Conservation (phyloP, 305 asterid species). For the Solanum hybrid region DNA sequence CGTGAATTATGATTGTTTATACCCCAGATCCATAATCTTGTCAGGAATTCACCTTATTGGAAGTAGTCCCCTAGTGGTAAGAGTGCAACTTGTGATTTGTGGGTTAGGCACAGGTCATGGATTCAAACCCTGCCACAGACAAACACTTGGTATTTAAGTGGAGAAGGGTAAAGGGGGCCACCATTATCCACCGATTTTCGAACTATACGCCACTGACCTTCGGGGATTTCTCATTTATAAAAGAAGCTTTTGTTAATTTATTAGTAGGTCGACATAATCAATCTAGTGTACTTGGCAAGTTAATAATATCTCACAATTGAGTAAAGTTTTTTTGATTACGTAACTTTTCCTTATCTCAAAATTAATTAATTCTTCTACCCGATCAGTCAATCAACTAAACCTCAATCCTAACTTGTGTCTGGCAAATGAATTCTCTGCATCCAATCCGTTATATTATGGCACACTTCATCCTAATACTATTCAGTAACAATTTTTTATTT, state of each 20-base stretch:
- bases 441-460: not conserved
- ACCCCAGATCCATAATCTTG: not conserved
- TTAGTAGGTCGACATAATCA: not conserved
- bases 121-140: not conserved
- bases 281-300: not conserved
- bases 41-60: not conserved
- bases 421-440: not conserved
- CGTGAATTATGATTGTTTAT: not conserved
- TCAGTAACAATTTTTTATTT: not conserved
- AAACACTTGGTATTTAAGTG: not conserved
- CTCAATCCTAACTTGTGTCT: not conserved
- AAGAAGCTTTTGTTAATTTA: not conserved
- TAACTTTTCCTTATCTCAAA: not conserved
- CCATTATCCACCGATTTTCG: not conserved
- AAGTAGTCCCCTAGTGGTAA: not conserved
- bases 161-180: not conserved
- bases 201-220: not conserved
- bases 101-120: not conserved
- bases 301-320: not conserved
- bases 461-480: not conserved
- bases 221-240: not conserved
- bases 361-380: not conserved
- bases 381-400: not conserved
- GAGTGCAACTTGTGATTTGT: not conserved
- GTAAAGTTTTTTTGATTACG: not conserved